Conservation (phyloP, 2,329 filamentous ascomycete species). For the Ascochyta viciae-villosae region DNA sequence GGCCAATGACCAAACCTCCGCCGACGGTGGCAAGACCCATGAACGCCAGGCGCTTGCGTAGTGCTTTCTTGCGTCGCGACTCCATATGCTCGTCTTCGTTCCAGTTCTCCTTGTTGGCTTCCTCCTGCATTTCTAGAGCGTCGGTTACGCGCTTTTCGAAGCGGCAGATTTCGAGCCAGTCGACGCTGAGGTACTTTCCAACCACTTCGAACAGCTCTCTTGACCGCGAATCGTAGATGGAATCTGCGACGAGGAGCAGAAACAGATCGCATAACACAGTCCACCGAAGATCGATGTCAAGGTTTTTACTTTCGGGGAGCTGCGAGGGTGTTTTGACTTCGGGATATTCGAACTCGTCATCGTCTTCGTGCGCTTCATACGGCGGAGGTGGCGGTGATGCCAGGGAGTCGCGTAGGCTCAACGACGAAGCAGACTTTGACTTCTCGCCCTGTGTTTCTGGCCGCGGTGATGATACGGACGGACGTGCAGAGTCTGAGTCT, state of each 20-base stretch:
- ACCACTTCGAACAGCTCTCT: constrained; percentile 83
- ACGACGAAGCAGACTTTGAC: constrained; percentile 42
- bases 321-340: constrained; percentile 84
- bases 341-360: constrained; percentile 70
- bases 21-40: constrained; percentile 98
- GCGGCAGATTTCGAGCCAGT: constrained; percentile 91
- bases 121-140: constrained; percentile 96
- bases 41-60: constrained; percentile 86
- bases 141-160: constrained; percentile 98
- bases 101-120: constrained; percentile 94
- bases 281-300: constrained; percentile 97
- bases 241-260: constrained; percentile 94
- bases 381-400: constrained; percentile 62
- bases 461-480: constrained; percentile 43
- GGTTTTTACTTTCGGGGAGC: constrained; percentile 78
- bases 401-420: constrained; percentile 39
- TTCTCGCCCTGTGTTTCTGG: constrained; percentile 29
- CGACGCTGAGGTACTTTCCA: constrained; percentile 78
- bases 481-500: constrained; percentile 39
- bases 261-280: constrained; percentile 96
- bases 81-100: constrained; percentile 96
- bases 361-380: constrained; percentile 69
- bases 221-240: constrained; percentile 88
- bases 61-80: constrained; percentile 76
- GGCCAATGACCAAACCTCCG: constrained; percentile 90